Base-by-base conservation (phyloP, 2,329 filamentous ascomycete species). In the Fusarium hostae region DNA sequence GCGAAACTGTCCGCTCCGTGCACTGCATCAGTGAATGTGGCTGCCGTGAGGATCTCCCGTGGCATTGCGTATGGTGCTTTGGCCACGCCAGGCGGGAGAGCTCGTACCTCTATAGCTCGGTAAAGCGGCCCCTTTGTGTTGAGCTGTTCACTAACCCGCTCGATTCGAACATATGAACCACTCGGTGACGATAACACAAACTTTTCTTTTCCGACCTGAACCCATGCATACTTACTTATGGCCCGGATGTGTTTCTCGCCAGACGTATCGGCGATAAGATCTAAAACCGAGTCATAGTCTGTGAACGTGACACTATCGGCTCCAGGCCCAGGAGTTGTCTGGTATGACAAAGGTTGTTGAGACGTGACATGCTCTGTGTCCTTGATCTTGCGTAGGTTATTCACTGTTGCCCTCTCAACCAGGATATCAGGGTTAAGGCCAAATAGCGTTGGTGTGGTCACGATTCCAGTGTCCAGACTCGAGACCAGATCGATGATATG, bases 401-500 rank as follows among this genome's bases (percentile, higher is more conserved):
- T 83, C 10, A 89, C 85, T 13, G 88, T 89, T 9, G 89, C 89
- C n/a, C 88, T 86, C 26, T 92, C 84, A 6, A 98, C 85, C 6
- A 98, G 77, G 77, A 95, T 91, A 32, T 88, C 86, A 2, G 96
- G 95, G 78, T 98, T 93, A 11, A 99, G 89, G 2, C 96, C 96
- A 75, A 98, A 98, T 4, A 99, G 84, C 0, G 96, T 98, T 1
- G 96, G 95, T 0, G 94, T 94, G 1, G 94, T 97, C 5, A 97
- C 88, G 56, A 99, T 93, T 8, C 96, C 96, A 1, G 91, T 92
- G 56, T 91, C 90, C 26, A 98, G 84, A 40, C 91, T 94, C 0
- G 95, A 92, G 1, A 98, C 96, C 90, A 99, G 94, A 80, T 99
- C 96, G 76, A 99, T 97, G 66, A 99, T 86, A 79, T 98, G 96